Evolutionary conservation across 345 rosid genomes (phyloP), one percentile per base, ranked within the genome.

Genomic region (Kandelia obovata): DNA sequence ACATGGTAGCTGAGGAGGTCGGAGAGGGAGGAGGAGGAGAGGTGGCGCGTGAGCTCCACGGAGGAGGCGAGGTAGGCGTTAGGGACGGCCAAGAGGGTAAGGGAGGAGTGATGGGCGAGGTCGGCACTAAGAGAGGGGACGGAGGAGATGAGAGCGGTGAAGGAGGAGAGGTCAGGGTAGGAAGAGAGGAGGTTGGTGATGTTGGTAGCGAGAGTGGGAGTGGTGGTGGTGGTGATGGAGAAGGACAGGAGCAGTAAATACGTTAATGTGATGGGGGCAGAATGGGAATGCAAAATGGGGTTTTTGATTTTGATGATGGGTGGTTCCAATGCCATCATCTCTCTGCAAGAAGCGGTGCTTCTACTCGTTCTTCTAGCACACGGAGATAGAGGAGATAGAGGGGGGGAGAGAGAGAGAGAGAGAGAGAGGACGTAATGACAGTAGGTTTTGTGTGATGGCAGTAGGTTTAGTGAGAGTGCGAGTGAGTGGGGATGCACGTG

Each of bases 1-100:
- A 92, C 80, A 73, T 95, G 90, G 83, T 86, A 92, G 67, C 97
- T 87, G 76, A 92, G 87, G 82, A 95, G 87, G 88, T 95, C 97
- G 52, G 92, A 88, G 30, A 87, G 83, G 1, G 90, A 59, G 60
- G 85, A 68, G 1, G 86, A 87, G n/a, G 91, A 71, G 73, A 92
- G 84, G 75, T 51, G 92, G 85, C 86, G 90, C 73, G 91, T 88
- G 87, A 82, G 65, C 39, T 80, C 88, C 1, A 69, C 63, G 57
- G 79, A 65, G 47, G 90, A 68, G 37, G 92, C 59, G 57, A 95
- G 82, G 71, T 71, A 84, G 5, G 87, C 62, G 73, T 95, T 87
- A 10, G 98, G 91, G 55, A 95, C 94, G 61, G 89, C 96, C 62
- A 95, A 86, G 73, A 95, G 74, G 2, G 98, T 92, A 59, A 95